phyloP scores from a whole-genome alignment of 768 basidiomycete species.

The Amanita subjunquillea region DNA sequence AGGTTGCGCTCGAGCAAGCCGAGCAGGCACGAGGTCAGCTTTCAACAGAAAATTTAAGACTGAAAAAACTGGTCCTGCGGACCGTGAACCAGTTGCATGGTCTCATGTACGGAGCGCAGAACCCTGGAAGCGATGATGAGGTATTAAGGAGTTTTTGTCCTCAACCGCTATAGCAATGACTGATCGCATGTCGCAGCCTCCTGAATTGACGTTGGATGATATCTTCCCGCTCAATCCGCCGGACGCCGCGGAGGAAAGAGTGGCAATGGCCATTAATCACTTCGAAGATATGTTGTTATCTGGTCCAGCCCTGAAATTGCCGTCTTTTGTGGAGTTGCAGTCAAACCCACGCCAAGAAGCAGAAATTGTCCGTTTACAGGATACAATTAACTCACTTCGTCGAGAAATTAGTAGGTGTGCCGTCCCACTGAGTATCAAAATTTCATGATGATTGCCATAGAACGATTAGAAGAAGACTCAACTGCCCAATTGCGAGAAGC shows the following conservation, averaged over 20 bases:
- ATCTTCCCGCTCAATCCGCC: constrained; percentile 6
- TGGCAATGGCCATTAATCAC: background rate
- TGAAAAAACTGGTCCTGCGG: constrained; percentile 50
- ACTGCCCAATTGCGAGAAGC: constrained; percentile 2
- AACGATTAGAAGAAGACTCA: background rate
- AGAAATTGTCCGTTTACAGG: background rate
- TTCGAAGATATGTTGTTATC: constrained; percentile 1
- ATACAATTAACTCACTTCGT: background rate
- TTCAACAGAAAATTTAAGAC: constrained; percentile 49
- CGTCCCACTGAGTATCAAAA: background rate
- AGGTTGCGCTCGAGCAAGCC: constrained; percentile 63
- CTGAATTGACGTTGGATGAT: background rate
- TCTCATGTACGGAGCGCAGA: constrained; percentile 24
- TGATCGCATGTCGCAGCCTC: background rate
- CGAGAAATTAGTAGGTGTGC: background rate
- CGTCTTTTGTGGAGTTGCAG: background rate
- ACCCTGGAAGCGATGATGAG: constrained; percentile 3
- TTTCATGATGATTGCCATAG: background rate
- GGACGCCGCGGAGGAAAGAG: constrained; percentile 1
- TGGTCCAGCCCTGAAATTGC: background rate
- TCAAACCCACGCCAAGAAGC: constrained; percentile 1
- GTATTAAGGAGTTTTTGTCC: constrained; percentile 9
- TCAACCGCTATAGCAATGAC: background rate
- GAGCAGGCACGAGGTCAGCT: constrained; percentile 56
- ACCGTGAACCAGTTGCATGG: constrained; percentile 58